Conservation (phyloP, 2,329 filamentous ascomycete genomes). For the Phoma herbarum region DNA sequence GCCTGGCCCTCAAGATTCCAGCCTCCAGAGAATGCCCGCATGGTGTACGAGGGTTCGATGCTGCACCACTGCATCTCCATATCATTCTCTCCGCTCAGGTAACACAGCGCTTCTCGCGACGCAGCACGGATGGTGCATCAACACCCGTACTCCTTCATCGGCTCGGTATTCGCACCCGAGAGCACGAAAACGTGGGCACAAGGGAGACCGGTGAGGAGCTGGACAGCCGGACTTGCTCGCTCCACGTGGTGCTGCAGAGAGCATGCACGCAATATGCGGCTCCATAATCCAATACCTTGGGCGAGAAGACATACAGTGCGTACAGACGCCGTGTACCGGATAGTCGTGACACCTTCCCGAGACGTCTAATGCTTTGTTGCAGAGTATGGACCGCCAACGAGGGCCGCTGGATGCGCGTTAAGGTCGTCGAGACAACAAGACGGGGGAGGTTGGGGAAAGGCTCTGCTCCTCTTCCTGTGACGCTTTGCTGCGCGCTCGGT, state of each 20-base stretch:
- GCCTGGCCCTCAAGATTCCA: slow-evolving; percentile 14
- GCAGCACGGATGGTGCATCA: neutral
- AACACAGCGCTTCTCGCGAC: neutral
- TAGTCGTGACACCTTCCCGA: slow-evolving; percentile 7
- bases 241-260: slow-evolving; percentile 12
- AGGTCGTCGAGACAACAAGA: neutral
- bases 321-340: neutral
- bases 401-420: neutral
- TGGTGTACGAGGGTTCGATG: neutral
- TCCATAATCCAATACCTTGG: slow-evolving; percentile 1
- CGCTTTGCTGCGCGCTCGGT: neutral
- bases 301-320: slow-evolving; percentile 1
- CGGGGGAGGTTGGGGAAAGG: neutral
- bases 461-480: neutral
- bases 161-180: slow-evolving; percentile 3
- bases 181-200: slow-evolving; percentile 7
- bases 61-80: slow-evolving; percentile 4
- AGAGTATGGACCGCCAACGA: neutral
- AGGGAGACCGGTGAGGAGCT: slow-evolving; percentile 1
- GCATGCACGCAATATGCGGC: slow-evolving; percentile 18
- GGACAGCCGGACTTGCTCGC: neutral
- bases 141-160: neutral
- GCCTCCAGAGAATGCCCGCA: neutral
- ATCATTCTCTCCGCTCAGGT: neutral
- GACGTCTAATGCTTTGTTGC: neutral